Conservation (phyloP, 176 grass and related monocot genomes). For the Musa acuminata region DNA sequence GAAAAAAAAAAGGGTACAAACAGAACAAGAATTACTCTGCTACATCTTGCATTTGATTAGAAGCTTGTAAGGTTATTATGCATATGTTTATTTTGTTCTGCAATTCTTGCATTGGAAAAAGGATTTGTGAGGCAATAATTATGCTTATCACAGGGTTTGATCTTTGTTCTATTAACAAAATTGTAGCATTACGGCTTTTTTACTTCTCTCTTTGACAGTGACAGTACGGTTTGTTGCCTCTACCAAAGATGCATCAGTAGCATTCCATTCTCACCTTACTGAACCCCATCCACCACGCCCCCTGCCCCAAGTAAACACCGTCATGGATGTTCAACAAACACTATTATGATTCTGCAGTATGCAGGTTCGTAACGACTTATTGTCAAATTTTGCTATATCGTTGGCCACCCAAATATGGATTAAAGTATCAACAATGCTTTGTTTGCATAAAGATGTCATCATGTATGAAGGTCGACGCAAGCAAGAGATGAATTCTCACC, state of each 20-base stretch:
- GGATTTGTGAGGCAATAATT: neutral
- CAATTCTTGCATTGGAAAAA: too few species aligned
- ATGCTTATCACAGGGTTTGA: neutral
- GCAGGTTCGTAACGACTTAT: neutral
- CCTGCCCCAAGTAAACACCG: neutral
- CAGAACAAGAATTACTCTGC: neutral
- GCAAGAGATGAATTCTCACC: conserved; percentile 19
- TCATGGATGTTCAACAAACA: neutral
- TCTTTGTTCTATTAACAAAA: neutral
- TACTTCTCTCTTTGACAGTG: too few species aligned
- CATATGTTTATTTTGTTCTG: too few species aligned
- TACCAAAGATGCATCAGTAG: too few species aligned
- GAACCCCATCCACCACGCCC: too few species aligned
- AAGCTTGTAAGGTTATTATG: too few species aligned
- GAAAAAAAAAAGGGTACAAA: neutral
- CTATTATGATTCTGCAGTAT: neutral
- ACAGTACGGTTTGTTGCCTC: too few species aligned
- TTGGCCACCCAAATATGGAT: neutral
- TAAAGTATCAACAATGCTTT: neutral
- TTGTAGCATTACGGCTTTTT: neutral
- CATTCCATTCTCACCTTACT: too few species aligned
- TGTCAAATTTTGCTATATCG: neutral
- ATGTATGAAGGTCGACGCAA: neutral
- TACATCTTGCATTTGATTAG: too few species aligned
- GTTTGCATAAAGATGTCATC: neutral